Conservation (phyloP, 1,139 yeast genomes). For the Saccharomyces hybrid region DNA sequence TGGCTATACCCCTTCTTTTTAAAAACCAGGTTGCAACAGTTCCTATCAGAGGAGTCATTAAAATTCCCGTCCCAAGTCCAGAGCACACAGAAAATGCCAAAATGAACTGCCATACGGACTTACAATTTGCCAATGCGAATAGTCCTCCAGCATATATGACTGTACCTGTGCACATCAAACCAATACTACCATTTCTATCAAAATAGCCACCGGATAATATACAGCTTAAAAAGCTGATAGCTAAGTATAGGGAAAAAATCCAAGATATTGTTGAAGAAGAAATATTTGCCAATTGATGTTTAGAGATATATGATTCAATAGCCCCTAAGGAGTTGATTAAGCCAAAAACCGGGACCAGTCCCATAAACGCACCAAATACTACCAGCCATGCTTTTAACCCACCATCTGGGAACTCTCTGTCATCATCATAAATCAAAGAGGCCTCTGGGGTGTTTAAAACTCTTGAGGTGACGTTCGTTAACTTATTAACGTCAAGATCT, state of each 20-base stretch:
- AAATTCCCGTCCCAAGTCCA: slow-evolving; percentile 51
- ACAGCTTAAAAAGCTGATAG: slow-evolving; percentile 50
- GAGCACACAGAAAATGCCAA: slow-evolving; percentile 44
- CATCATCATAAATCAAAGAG: slow-evolving; percentile 10
- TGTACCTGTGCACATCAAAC: slow-evolving; percentile 41
- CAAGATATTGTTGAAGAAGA: slow-evolving; percentile 53
- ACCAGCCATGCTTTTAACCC: slow-evolving; percentile 40
- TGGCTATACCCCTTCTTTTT: slow-evolving; percentile 45
- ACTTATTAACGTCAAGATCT: slow-evolving; percentile 2
- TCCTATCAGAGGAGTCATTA: slow-evolving; percentile 51
- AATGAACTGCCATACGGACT: slow-evolving; percentile 46
- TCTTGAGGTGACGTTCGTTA: slow-evolving; percentile 2
- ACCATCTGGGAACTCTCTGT: slow-evolving; percentile 28
- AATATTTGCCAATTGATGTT: slow-evolving; percentile 45
- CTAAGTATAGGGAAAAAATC: slow-evolving; percentile 61
- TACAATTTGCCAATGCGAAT: slow-evolving; percentile 45
- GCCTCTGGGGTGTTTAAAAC: slow-evolving; percentile 6
- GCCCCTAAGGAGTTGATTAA: slow-evolving; percentile 64
- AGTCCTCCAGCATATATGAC: slow-evolving; percentile 41
- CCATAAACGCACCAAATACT: slow-evolving; percentile 58
- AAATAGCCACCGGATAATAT: slow-evolving; percentile 51
- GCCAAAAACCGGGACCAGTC: slow-evolving; percentile 58
- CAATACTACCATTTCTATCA: slow-evolving; percentile 43
- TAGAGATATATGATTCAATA: slow-evolving; percentile 54
- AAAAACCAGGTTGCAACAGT: slow-evolving; percentile 55